Evolutionary conservation across 176 grass and related monocot genomes (phyloP), one percentile per base, ranked within the genome.

Genomic region (Bromus sterilis): DNA sequence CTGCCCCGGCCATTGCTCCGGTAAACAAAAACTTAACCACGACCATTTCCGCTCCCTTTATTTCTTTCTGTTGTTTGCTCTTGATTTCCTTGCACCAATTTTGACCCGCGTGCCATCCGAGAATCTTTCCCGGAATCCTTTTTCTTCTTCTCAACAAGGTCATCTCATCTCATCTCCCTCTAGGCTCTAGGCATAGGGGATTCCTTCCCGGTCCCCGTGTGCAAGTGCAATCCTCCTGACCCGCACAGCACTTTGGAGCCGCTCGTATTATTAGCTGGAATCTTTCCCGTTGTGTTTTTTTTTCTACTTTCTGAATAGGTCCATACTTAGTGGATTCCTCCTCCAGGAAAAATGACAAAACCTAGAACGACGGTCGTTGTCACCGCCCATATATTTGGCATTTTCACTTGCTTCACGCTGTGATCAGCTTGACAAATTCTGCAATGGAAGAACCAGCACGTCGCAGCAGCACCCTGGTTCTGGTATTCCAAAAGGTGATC

Each of bases 1-100:
- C 0, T 95, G 91, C 86, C 7, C 79, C 18, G 85, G 85, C 0
- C 78, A 69, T 77, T 97, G 94, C 53, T 46, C 87, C 39, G 94
- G 94, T 94, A 86, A 21, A 79, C 36, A 37, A 15, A 4, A 44
- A 11, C n/a, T n/a, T n/a, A 37, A 67, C 44, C 66, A 5, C 3
- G 2, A 56, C 48, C 46, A 11, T 25, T 11, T 25, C 0, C 16
- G 6, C 5, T 6, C 2, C 3, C 20, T 13, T 55, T 66, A 9
- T 42, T 75, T 10, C 26, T 0, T 3, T 14, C 26, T 8, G 5
- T 37, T 37, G 18, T 21, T 21, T 21, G 15, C 5, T 16, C 8
- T 2, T 21, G 43, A 33, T 13, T 62, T 75, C 15, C 34, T 0
- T 1, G 21, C 29, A 23, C 37, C 51, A 59, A 36, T 46, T 75